Evolutionary conservation across 2,329 filamentous ascomycete genomes (phyloP), one percentile per base, ranked within the genome.

Genomic region (Microdochium paspali): DNA sequence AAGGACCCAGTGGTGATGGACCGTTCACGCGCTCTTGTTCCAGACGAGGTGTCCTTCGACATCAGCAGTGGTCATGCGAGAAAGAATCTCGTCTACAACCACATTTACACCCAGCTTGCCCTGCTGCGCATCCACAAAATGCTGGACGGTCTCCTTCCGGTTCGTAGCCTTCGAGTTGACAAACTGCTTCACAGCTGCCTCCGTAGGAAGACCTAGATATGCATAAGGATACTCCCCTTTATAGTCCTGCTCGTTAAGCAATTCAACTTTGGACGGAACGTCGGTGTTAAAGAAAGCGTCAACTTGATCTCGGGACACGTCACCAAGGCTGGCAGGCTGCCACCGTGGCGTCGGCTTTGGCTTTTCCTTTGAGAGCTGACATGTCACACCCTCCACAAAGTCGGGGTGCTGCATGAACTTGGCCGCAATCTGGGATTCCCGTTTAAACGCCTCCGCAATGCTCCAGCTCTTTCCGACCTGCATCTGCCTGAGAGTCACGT

Each of bases 371-470:
- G 80, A 76, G 57, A 98, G 76, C 44, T 85, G 77, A 23, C 89
- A 84, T 46, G 80, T 80, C n/a, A 98, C 91, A 47, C 93, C 93
- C 68, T 95, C 88, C 40, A 82, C 82, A 61, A 98, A 98, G 66
- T 98, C 93, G 4, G 80, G 85, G 63, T 93, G 85, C 48, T 76
- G 75, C 91, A 98, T 97, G 72, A 98, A 97, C 53, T 82, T 79
- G 49, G 77, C 72, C 2, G 91, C 90, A 50, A 98, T 89, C 60
- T 85, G 77, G 67, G 93, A 79, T 71, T 98, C 93, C 53, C 82
- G 82, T 61, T 83, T 74, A 74, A 97, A 98, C 1, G 91, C 83
- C 67, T 95, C 79, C 15, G 77, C 71, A 58, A 98, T 95, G 53
- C 76, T 75, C 93, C 93, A 97, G 28, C 72, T 61, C 55, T 71